Evolutionary conservation across 2,329 filamentous ascomycete species (phyloP), one percentile per base, ranked within the genome.

Genomic region (Catunica adiposa): DNA sequence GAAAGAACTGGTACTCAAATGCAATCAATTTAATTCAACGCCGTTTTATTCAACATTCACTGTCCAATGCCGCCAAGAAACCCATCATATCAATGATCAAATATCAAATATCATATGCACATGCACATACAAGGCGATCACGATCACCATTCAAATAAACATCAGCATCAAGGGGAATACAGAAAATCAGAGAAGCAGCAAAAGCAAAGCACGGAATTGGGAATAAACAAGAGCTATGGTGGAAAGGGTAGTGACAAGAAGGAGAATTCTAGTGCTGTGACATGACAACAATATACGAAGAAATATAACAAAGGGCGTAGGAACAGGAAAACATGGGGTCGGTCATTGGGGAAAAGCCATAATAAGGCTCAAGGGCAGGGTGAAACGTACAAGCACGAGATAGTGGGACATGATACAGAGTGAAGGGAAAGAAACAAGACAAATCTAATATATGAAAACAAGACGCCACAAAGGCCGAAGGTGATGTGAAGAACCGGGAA

Each of bases 161-260:
- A 42, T n/a, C 38, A 42, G n/a, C 5, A 42, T 42, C 38, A 42
- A n/a, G 44, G 22, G 22, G 44, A 48, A 48, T 48, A 48, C 44
- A 48, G 37, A 44, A 8, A 44, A 17, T 22, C 40, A 44, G n/a
- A 44, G 15, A 23, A 26, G 44, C 44, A 1, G 44, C 22, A 5
- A n/a, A 48, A 29, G 4, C 22, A 40, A 17, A 25, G 31, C 31
- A 40, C 20, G 40, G 22, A 48, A 4, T 38, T 31, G 11, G 40
- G n/a, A 53, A 53, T 53, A 38, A 51, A 51, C 14, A 53, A 37
- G 51, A 22, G 15, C 25, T 26, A 53, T 42, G 51, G 37, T 29
- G 26, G 26, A 29, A 34, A 38, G 9, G 44, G 23, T 48, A 48
- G 23, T 22, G 22, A 48, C 44, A 48, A 48, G 44, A 47, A 47